A percentile compares a stretch with the other conserved stretches of the same genome.
These are phyloP conservation scores for Murraya koenigii DNA, from an alignment of 345 rosid genomes.

Conservation along the genomic window DNA sequence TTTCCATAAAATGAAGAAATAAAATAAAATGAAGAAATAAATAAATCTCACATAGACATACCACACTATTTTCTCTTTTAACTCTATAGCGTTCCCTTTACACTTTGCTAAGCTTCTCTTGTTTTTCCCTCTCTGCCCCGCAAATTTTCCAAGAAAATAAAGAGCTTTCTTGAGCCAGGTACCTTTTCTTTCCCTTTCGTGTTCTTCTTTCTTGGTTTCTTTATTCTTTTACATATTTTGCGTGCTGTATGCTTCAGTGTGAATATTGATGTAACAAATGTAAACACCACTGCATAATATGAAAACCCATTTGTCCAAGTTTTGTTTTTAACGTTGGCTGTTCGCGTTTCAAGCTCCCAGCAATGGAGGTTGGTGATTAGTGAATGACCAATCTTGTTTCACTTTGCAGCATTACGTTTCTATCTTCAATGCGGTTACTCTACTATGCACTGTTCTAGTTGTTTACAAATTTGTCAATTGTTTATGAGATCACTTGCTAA, in stretches of 20 bases:
- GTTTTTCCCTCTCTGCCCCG: background rate
- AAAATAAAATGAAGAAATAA: too few relatives aligned
- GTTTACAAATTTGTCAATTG: background rate
- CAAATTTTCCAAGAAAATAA: slow-evolving; percentile 4
- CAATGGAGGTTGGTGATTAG: slow-evolving; percentile 25
- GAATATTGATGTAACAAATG: slow-evolving; percentile 24
- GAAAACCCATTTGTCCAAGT: slow-evolving; percentile 38
- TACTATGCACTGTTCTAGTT: slow-evolving; percentile 22
- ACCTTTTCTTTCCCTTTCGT: background rate
- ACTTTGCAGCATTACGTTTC: slow-evolving; percentile 14
- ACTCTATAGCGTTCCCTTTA: background rate
- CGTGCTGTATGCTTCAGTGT: background rate
- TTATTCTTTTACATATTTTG: background rate
- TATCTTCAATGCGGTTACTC: slow-evolving; percentile 24
- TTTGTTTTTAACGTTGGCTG: slow-evolving; percentile 35
- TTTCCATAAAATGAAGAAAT: background rate
- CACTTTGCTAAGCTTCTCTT: background rate
- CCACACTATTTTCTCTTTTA: background rate
- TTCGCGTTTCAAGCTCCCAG: slow-evolving; percentile 28
- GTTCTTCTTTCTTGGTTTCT: background rate
- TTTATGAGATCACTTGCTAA: slow-evolving; percentile 35
- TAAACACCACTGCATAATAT: slow-evolving; percentile 25
- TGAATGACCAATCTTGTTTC: background rate
- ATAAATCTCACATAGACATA: background rate
- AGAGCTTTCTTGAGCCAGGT: slow-evolving; percentile 17